A percentile compares a stretch with the other conserved stretches of the same genome.
Conservation (phyloP, 495 filamentous ascomycete species). For the Lasiosphaeria miniovina region DNA sequence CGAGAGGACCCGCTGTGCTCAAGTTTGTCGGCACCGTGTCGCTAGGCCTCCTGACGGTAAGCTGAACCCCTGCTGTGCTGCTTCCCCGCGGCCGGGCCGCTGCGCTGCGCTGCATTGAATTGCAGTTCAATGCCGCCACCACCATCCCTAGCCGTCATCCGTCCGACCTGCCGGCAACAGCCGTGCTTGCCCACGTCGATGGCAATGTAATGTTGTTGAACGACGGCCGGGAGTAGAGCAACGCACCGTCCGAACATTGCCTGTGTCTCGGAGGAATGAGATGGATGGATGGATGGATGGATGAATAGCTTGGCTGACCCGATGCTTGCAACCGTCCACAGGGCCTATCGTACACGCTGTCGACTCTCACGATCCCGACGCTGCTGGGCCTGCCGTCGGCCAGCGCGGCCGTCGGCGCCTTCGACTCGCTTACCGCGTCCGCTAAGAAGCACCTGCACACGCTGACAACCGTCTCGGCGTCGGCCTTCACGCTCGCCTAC, state of each 20-base stretch:
- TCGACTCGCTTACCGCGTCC: conserved; percentile 58
- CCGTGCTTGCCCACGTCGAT: no score
- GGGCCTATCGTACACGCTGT: conserved; percentile 81
- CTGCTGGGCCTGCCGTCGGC: conserved; percentile 75
- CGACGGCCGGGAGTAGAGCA: background rate
- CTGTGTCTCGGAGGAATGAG: no score
- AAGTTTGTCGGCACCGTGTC: conserved; percentile 91
- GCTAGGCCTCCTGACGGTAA: conserved; percentile 81
- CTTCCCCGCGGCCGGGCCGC: conserved; percentile 15
- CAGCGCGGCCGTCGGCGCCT: conserved; percentile 58
- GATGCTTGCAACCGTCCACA: conserved; percentile 28
- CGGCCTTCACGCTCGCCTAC: conserved; percentile 70
- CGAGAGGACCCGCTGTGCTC: conserved; percentile 63
- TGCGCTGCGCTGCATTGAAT: background rate
- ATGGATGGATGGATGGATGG: no score
- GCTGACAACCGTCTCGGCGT: conserved; percentile 58
- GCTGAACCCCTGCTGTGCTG: conserved; percentile 27
- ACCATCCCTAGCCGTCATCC: background rate
- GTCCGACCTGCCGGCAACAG: no score
- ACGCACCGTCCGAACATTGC: no score
- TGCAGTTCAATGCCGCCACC: background rate
- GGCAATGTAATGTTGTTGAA: background rate
- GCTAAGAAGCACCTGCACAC: conserved; percentile 57
- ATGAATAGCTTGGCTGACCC: background rate
- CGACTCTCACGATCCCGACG: conserved; percentile 68